These are phyloP conservation scores for Trichomonas gallinae DNA, from an alignment of 208 protist species.

Conservation along the genomic window DNA sequence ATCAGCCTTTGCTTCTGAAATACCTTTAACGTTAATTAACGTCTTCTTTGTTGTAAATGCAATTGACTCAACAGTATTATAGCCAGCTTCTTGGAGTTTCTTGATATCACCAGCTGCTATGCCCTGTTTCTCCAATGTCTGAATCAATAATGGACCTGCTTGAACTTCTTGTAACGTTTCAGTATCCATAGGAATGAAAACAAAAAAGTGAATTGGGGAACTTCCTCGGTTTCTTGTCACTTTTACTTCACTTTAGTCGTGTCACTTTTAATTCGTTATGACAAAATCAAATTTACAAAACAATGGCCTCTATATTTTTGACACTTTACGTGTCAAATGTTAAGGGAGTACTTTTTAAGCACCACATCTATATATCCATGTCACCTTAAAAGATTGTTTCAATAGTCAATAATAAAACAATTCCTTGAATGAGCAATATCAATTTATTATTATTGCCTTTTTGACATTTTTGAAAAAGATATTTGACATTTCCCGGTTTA, in stretches of 20 bases:
- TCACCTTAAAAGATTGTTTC: too few species aligned
- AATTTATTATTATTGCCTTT: too few species aligned
- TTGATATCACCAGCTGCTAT: neutral
- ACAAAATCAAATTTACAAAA: too few species aligned
- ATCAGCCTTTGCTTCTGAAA: constrained; percentile 90
- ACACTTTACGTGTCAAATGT: too few species aligned
- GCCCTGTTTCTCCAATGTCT: neutral
- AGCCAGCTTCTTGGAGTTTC: constrained; percentile 32
- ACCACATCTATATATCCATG: too few species aligned
- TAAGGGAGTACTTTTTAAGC: too few species aligned
- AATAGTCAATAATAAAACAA: too few species aligned
- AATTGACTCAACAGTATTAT: constrained; percentile 64
- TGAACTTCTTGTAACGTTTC: neutral
- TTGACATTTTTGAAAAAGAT: too few species aligned
- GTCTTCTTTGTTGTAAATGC: constrained; percentile 85
- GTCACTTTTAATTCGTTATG: too few species aligned
- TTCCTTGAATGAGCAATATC: too few species aligned
- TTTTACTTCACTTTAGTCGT: neutral
- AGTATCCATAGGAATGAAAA: neutral
- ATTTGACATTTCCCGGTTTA: too few species aligned
- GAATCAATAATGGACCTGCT: neutral
- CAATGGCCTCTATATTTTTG: too few species aligned
- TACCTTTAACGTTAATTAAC: constrained; percentile 89
- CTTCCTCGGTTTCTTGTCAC: neutral
- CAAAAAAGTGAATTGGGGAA: neutral